These are phyloP conservation scores for Knufia fluminis DNA, from an alignment of 2,329 filamentous ascomycete genomes.

Conservation along the genomic window DNA sequence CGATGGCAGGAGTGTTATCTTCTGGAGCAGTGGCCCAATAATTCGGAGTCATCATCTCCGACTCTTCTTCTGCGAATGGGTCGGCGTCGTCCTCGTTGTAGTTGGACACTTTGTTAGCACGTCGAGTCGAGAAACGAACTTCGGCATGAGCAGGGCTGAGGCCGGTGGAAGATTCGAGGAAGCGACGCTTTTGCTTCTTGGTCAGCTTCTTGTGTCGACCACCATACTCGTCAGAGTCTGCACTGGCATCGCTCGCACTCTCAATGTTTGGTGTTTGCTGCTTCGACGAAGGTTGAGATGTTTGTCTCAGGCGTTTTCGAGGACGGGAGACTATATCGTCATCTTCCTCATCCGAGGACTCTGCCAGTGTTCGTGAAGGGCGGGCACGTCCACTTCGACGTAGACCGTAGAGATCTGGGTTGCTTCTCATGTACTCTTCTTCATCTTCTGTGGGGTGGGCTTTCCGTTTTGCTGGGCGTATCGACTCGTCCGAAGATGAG, in stretches of 20 bases:
- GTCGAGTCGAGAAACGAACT: conserved; percentile 83
- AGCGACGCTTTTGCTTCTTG: conserved; percentile 67
- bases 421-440: conserved; percentile 76
- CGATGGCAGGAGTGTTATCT: conserved; percentile 75
- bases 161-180: conserved; percentile 55
- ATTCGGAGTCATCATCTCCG: conserved; percentile 55
- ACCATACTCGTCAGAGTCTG: conserved; percentile 63
- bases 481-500: conserved; percentile 63
- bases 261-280: conserved; percentile 38
- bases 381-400: conserved; percentile 71
- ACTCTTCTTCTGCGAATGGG: conserved; percentile 45
- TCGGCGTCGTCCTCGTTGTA: conserved; percentile 60
- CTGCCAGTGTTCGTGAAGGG: conserved; percentile 52
- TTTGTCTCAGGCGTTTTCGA: conserved; percentile 44
- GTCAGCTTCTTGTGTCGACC: conserved; percentile 60
- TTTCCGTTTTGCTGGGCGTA: conserved; percentile 63
- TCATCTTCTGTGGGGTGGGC: conserved; percentile 60
- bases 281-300: conserved; percentile 45
- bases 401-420: conserved; percentile 90
- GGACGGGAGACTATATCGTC: conserved; percentile 53
- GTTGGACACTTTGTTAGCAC: conserved; percentile 64
- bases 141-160: conserved; percentile 61
- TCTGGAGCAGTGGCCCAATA: conserved; percentile 57
- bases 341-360: conserved; percentile 57
- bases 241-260: conserved; percentile 53